A percentile compares a stretch with the other conserved stretches of the same genome.
These are phyloP conservation scores for Plasmodium sp. DNA, from an alignment of 169 alveolate species.

Conservation along the genomic window DNA sequence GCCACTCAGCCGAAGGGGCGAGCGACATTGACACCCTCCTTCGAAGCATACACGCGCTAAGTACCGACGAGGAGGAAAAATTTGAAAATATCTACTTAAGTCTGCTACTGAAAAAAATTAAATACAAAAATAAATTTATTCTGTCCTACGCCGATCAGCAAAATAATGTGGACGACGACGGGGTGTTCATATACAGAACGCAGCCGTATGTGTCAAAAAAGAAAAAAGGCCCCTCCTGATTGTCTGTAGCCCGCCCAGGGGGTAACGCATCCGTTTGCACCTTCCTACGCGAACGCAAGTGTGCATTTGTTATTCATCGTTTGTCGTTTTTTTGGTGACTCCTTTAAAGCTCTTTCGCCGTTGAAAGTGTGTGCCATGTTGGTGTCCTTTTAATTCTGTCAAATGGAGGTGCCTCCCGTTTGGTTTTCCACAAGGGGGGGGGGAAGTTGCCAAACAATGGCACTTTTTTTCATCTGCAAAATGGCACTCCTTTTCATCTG, in stretches of 20 bases:
- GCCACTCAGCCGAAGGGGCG: not conserved
- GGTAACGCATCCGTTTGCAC: not conserved
- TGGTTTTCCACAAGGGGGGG: not conserved
- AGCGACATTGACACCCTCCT: conserved; percentile 10
- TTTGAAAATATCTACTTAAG: conserved; percentile 45
- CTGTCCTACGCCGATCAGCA: conserved; percentile 19
- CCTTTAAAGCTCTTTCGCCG: not conserved
- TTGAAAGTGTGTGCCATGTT: not conserved
- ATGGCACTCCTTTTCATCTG: not conserved
- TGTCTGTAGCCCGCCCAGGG: not conserved
- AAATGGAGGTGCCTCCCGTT: not conserved
- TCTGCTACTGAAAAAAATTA: conserved; percentile 65
- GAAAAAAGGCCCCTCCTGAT: not conserved
- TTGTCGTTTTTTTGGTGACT: not conserved
- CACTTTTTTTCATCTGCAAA: not conserved
- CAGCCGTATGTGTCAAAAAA: conserved; percentile 43
- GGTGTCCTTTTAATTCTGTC: not conserved
- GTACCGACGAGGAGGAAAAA: not conserved
- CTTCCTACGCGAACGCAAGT: not conserved
- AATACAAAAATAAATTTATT: conserved; percentile 29
- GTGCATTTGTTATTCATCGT: not conserved
- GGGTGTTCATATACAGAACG: conserved; percentile 63
- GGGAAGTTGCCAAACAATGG: not conserved
- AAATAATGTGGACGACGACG: conserved; percentile 70
- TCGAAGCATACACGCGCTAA: conserved; percentile 9